Base-by-base conservation (phyloP, 139 green algal species). In the Chlamydomonas sphaeroides region DNA sequence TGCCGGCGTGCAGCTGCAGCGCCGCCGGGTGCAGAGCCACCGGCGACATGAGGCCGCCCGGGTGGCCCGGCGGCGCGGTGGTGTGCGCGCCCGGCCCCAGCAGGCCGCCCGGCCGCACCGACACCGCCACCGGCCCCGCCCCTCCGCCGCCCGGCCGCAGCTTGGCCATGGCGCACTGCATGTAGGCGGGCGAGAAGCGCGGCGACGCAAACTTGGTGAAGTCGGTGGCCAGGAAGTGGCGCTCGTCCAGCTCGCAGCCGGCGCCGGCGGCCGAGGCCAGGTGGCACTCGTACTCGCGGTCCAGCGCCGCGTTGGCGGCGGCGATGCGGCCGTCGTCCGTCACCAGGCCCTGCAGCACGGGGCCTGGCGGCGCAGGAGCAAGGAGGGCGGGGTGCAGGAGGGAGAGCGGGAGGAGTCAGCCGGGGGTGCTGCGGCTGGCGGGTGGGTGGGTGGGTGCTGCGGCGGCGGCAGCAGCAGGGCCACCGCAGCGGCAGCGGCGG, bases 181-280 rank as follows among this genome's bases (percentile, higher is more conserved):
- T 65, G 0, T 72, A 42, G 28, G 32, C 59, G 0, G 75, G 61
- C 21, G 75, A 82, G 26, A 73, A 65, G 0, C 75, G 61, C 5
- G 77, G 77, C 0, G 65, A 76, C 6, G 65, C 65, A 10, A 84
- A 75, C 49, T 84, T 84, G 20, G 79, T 76, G 63, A 92, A 88
- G 45, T 92, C 89, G 20, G 36, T 75, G 5, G 72, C 36, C 3
- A 92, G 80, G 74, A 92, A 90, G 10, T 90, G 84, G 7, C 80
- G 61, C 81, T 92, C 86, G 41, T 92, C 89, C 30, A 92, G 70
- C 84, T 92, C 86, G 4, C 5, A 38, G 32, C 68, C 79, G n/a
- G n/a, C n/a, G n/a, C n/a, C n/a, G n/a, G n/a, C n/a, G 38, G 79
- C 28, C 3, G 41, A 42, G 2, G 18, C 15, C 38, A 28, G 71